Percentiles rank a stretch among this genome's conserved stretches.
phyloP scores from a whole-genome alignment of 129 eudicot genomes.

The Daucus carota region DH1_v3.0 NC_030387.2:33167501-33168000 shows the following conservation, averaged over 20 bases:
- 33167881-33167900: constrained; percentile 1
- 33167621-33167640: neutral
- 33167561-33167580: neutral
- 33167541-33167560: too few relatives aligned
- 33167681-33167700: neutral
- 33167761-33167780: neutral
- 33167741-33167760: neutral
- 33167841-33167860: constrained; percentile 4
- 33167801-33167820: neutral
- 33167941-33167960: constrained; percentile 94
- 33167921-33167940: constrained; percentile 88
- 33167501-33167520: neutral
- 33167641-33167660: neutral
- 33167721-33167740: neutral
- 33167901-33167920: constrained; percentile 54
- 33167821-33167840: neutral
- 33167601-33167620: neutral
- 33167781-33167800: neutral
- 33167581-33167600: neutral
- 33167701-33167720: neutral
- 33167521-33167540: neutral
- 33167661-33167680: neutral
- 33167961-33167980: constrained; percentile 86
- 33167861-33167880: neutral
- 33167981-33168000: constrained; percentile 69